phyloP scores from a whole-genome alignment of 2,329 filamentous ascomycete species.

The Pleomassaria siparia region DNA sequence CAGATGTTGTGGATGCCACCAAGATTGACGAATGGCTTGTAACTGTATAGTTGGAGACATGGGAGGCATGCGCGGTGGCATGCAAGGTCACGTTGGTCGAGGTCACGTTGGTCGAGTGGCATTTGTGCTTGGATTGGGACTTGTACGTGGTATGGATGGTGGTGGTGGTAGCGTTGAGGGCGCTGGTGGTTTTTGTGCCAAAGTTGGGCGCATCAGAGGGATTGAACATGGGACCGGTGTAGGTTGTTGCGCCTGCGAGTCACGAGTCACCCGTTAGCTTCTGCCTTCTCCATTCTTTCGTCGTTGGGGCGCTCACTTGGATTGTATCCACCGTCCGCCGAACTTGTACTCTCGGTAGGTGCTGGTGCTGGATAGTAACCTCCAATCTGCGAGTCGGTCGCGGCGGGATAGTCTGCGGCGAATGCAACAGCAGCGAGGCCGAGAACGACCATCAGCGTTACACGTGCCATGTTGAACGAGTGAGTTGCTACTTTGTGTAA shows the following conservation, averaged over 20 bases:
- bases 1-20: neutral
- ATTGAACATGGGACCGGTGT: slow-evolving; percentile 1
- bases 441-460: neutral
- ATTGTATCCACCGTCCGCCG: neutral
- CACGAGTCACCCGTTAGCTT: neutral
- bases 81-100: neutral
- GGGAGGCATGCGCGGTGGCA: neutral
- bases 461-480: neutral
- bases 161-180: neutral
- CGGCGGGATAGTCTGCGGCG: neutral
- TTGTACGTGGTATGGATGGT: neutral
- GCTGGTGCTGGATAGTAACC: neutral
- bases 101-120: too few relatives aligned
- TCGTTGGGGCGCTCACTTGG: neutral
- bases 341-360: neutral
- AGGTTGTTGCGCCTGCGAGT: neutral
- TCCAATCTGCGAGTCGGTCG: neutral
- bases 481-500: neutral
- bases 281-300: neutral
- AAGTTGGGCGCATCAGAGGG: neutral
- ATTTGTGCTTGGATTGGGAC: too few relatives aligned
- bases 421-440: neutral
- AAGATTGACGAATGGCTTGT: neutral
- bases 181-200: neutral
- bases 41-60: neutral